Conservation (phyloP, 805 yeast genomes). For the Metschnikowia cerradonensis region DNA sequence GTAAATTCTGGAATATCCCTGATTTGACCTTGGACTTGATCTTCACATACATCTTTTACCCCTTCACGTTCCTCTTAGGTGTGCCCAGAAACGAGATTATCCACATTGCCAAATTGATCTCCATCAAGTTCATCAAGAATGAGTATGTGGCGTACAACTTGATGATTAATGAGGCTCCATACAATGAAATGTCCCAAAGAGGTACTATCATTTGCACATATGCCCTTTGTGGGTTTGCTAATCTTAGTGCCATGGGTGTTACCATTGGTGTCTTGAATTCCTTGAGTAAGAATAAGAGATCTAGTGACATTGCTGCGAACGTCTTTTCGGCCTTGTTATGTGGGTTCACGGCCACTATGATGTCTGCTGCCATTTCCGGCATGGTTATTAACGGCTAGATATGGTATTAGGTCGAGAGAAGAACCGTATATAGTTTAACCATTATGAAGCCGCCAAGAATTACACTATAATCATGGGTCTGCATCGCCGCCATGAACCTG, state of each 20-base stretch:
- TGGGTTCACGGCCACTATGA: conserved; percentile 51
- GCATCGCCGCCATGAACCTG: too few relatives aligned
- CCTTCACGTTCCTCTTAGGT: conserved; percentile 57
- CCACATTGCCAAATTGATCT: conserved; percentile 48
- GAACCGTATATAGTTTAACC: not conserved
- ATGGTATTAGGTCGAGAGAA: not conserved
- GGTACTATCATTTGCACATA: conserved; percentile 56
- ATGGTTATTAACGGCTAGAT: conserved; percentile 53
- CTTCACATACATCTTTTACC: conserved; percentile 55
- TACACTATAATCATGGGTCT: not conserved
- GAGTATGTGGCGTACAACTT: conserved; percentile 54
- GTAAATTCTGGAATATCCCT: conserved; percentile 57
- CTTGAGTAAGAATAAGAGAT: conserved; percentile 47
- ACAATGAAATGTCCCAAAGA: conserved; percentile 45
- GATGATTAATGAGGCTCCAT: conserved; percentile 39
- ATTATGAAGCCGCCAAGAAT: not conserved
- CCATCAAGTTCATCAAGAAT: conserved; percentile 56
- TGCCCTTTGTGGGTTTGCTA: conserved; percentile 60
- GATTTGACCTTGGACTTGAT: conserved; percentile 51
- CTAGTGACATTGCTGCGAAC: conserved; percentile 44
- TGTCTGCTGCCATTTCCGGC: conserved; percentile 58
- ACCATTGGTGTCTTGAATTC: conserved; percentile 58
- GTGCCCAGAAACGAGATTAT: conserved; percentile 41
- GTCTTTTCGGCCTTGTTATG: conserved; percentile 47
- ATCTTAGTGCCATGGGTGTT: conserved; percentile 59